Evolutionary conservation across 176 grass and related monocot genomes (phyloP).

Genomic region (Rhynchospora breviuscula): DNA sequence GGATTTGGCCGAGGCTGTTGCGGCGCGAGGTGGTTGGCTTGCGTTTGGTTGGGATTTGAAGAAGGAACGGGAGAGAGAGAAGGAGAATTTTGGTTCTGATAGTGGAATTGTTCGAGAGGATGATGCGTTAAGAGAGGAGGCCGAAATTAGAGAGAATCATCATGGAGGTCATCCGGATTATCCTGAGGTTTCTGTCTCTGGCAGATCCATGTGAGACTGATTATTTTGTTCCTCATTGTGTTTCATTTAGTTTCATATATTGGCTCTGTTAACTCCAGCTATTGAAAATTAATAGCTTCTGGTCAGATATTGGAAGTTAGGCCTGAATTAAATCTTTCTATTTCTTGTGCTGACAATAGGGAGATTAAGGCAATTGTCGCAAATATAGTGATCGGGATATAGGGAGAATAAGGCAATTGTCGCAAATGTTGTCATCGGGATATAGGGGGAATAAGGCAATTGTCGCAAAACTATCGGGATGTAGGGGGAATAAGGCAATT

Average conservation of each 20-base stretch:
- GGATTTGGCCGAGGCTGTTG: conserved; percentile 64
- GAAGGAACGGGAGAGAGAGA: not conserved
- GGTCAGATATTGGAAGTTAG: not conserved
- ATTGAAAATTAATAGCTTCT: not conserved
- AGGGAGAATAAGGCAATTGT: too few relatives aligned
- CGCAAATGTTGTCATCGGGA: too few relatives aligned
- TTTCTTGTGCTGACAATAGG: not conserved
- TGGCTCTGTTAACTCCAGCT: not conserved
- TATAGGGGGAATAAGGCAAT: too few relatives aligned
- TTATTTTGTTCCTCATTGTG: not conserved
- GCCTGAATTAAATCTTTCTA: not conserved
- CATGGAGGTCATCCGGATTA: conserved; percentile 36
- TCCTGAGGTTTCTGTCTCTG: conserved; percentile 35
- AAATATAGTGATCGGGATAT: not conserved
- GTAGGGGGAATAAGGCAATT: not conserved
- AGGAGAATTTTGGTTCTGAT: not conserved
- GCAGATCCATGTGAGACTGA: conserved; percentile 35
- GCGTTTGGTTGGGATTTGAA: conserved; percentile 64
- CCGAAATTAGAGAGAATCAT: conserved; percentile 11
- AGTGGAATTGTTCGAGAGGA: not conserved
- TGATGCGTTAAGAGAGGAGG: not conserved
- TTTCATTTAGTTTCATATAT: not conserved
- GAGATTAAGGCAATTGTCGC: not conserved
- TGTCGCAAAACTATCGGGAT: too few relatives aligned
- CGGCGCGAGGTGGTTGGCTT: conserved; percentile 59